Evolutionary conservation across 2,329 filamentous ascomycete species (phyloP), one percentile per base, ranked within the genome.

Genomic region (Calonectria pseudoreteaudii): DNA sequence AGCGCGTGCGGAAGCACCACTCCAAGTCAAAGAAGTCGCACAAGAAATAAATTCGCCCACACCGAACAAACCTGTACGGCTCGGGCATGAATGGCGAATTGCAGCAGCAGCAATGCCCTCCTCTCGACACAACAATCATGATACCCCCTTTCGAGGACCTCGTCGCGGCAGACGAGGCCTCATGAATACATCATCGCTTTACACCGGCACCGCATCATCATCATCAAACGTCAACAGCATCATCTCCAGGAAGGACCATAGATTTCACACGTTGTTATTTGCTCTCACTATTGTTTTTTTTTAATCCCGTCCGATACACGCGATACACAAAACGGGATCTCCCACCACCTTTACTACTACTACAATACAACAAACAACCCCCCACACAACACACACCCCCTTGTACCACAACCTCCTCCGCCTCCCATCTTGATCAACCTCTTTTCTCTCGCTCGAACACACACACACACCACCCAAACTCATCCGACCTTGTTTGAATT

Each of bases 1-100:
- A 85, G 78, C 82, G 85, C 70, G 84, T 84, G 74, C 78, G 85
- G 73, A 80, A 77, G 62, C 79, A 81, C 56, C 77, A 82, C 75
- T 76, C 77, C 52, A 75, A 76, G 58, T 76, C 79, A 8, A 68
- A 75, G 75, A 83, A 83, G 77, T 75, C 77, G 56, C 80, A 82
- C 71, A 83, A 81, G 76, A 83, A 83, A 68, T 83, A 80, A 82
- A 74, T 44, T 30, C 56, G 13, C 16, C 20, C 60, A 16, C 30
- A 36, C n/a, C n/a, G n/a, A n/a, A n/a, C n/a, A 13, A 28, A 36
- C 49, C 38, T 44, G 41, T 1, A 16, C 23, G 47, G 47, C 56
- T 18, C 18, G 41, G 65, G 41, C 26, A 16, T 28, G 38, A 36
- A 31, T 64, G 60, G 50, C 52, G 70, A 44, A 76, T 64, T 68